phyloP scores from a whole-genome alignment of 1,139 yeast species.

The Hyphopichia khmerensis region DNA sequence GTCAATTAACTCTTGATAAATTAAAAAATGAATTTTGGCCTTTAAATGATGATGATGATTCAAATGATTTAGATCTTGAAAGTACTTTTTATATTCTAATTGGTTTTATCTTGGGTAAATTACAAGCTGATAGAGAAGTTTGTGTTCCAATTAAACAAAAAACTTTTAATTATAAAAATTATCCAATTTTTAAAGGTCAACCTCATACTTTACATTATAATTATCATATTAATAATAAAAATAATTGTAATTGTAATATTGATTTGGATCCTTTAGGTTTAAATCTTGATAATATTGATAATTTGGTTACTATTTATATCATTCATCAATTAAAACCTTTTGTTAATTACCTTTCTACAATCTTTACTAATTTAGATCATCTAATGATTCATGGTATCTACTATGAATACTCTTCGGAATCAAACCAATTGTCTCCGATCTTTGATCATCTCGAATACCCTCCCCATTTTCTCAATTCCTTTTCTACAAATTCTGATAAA shows the following conservation, averaged over 20 bases:
- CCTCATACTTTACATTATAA: conserved; percentile 37
- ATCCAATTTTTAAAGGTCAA: conserved; percentile 39
- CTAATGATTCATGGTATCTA: conserved; percentile 41
- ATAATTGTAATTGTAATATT: conserved; percentile 23
- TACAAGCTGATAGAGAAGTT: conserved; percentile 40
- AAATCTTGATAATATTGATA: conserved; percentile 26
- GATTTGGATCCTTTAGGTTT: conserved; percentile 24
- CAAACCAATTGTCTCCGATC: conserved; percentile 20
- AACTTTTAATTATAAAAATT: conserved; percentile 21
- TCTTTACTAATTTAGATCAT: conserved; percentile 25
- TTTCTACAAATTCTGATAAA: conserved; percentile 11
- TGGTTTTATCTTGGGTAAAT: conserved; percentile 36
- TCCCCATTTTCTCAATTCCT: conserved; percentile 11
- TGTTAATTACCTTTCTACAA: conserved; percentile 22
- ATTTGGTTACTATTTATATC: conserved; percentile 35
- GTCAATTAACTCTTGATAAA: conserved; percentile 26
- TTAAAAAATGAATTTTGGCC: conserved; percentile 25
- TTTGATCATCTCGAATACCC: conserved; percentile 34
- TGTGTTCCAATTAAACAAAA: conserved; percentile 36
- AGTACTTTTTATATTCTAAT: conserved; percentile 32
- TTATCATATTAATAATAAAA: conserved; percentile 25
- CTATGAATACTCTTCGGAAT: conserved; percentile 18
- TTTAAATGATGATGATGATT: conserved; percentile 8
- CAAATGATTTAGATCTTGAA: conserved; percentile 18
- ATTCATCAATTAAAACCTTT: conserved; percentile 37